Evolutionary conservation across 495 filamentous ascomycete genomes (phyloP).

Genomic region (Lasiosphaeris hirsuta): DNA sequence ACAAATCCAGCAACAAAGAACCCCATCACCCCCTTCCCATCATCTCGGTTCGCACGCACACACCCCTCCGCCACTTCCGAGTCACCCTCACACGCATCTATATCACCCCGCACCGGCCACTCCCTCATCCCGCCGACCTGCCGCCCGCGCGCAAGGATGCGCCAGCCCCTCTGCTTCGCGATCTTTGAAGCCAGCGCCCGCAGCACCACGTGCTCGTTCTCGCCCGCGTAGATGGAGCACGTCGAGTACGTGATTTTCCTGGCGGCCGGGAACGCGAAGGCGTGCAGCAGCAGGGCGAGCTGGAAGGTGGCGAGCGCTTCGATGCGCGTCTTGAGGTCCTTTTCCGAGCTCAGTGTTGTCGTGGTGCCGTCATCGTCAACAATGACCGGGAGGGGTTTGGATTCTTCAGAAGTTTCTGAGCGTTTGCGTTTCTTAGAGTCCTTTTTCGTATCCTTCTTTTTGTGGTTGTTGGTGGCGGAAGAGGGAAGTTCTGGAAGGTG

Average conservation of each 20-base stretch:
- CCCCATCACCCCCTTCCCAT: constrained; percentile 62
- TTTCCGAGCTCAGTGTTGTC: constrained; percentile 39
- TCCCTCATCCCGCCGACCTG: constrained; percentile 66
- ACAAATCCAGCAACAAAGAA: constrained; percentile 50
- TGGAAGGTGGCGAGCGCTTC: constrained; percentile 73
- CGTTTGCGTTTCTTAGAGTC: constrained; percentile 29
- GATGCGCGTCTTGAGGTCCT: constrained; percentile 55
- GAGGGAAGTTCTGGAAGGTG: constrained; percentile 49
- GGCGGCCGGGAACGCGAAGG: constrained; percentile 77
- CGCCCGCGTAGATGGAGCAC: constrained; percentile 78
- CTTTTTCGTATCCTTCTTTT: background rate
- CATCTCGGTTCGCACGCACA: constrained; percentile 75
- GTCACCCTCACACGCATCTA: constrained; percentile 59
- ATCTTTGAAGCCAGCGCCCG: constrained; percentile 61
- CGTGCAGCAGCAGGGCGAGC: constrained; percentile 71
- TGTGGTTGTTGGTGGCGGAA: background rate
- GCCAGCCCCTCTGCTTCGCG: constrained; percentile 71
- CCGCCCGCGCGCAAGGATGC: constrained; percentile 62
- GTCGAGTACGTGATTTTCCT: constrained; percentile 83
- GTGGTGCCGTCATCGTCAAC: constrained; percentile 50
- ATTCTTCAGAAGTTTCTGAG: constrained; percentile 27
- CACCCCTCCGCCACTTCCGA: constrained; percentile 61
- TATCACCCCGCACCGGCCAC: constrained; percentile 68
- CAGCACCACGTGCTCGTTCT: constrained; percentile 84
- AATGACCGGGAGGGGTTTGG: constrained; percentile 30